Evolutionary conservation across 2,329 filamentous ascomycete genomes (phyloP).

Genomic region (Aureobasidium sp.): DNA sequence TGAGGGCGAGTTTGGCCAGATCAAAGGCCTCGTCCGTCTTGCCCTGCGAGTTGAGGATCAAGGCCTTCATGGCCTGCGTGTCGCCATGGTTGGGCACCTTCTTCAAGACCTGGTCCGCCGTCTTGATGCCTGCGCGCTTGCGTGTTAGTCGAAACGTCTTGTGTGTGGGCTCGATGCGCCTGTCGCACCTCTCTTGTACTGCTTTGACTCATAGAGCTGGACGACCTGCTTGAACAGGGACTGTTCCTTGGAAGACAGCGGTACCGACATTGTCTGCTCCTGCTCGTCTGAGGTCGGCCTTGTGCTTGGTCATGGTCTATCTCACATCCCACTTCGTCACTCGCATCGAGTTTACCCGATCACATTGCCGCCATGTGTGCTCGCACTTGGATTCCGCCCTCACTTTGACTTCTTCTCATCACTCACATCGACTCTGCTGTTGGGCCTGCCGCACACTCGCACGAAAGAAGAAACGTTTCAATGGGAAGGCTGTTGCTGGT

Average conservation of each 20-base stretch:
- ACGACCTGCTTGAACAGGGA: slow-evolving; percentile 92
- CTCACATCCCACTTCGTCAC: slow-evolving; percentile 2
- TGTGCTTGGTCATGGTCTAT: neutral
- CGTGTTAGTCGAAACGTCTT: slow-evolving; percentile 22
- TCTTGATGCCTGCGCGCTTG: slow-evolving; percentile 70
- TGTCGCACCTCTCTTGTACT: slow-evolving; percentile 73
- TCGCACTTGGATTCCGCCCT: too few species aligned
- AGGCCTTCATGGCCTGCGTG: slow-evolving; percentile 96
- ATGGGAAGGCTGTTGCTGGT: too few species aligned
- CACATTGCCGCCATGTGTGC: neutral
- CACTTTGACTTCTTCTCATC: too few species aligned
- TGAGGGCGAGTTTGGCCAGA: slow-evolving; percentile 84
- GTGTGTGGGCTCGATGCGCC: slow-evolving; percentile 17
- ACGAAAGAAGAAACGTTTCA: too few species aligned
- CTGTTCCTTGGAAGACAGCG: slow-evolving; percentile 77
- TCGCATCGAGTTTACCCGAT: slow-evolving; percentile 5
- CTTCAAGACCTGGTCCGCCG: slow-evolving; percentile 90
- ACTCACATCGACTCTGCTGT: neutral
- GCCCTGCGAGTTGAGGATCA: slow-evolving; percentile 89
- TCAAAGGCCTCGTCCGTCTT: slow-evolving; percentile 92
- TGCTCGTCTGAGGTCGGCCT: neutral
- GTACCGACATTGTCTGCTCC: slow-evolving; percentile 35
- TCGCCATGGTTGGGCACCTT: slow-evolving; percentile 96
- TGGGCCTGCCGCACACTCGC: too few species aligned
- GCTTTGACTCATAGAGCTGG: slow-evolving; percentile 94